Evolutionary conservation across 768 basidiomycete genomes (phyloP), one percentile per base, ranked within the genome.

Genomic region (Mycena filopes): DNA sequence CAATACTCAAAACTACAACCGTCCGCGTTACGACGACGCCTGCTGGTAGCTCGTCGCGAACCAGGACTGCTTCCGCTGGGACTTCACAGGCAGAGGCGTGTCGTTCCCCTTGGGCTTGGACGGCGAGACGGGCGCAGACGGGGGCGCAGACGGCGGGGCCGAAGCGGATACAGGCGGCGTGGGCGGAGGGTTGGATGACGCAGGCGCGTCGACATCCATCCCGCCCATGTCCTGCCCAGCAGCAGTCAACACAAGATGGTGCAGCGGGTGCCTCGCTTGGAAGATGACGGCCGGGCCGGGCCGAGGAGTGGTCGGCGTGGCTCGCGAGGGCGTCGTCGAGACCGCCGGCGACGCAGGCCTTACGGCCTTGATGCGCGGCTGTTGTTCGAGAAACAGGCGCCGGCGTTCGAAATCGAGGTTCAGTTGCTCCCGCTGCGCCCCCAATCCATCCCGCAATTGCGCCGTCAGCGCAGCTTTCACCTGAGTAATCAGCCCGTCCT

Each of bases 331-430:
- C 3, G 55, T 66, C 5, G 55, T 66, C 26, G 68, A 43, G 36
- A 50, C 61, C 16, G 56, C 45, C 5, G 64, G 56, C 8, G 64
- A 65, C 12, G 53, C 51, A n/a, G 68, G 60, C 47, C 63, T 65
- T 13, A n/a, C 28, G 26, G 47, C 63, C 23, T 54, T 69, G 1
- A 50, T 41, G 33, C 62, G 67, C 16, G 61, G 62, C 38, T 69
- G 68, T 18, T 69, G 68, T 48, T 69, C 68, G 26, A 69, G 68
- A 20, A 66, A 63, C 50, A 63, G 57, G 25, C 64, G 59, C 56
- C 68, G 59, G 2, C 68, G 68, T 60, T 69, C 68, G 51, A 69
- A 69, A 47, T 69, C 68, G 18, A 62, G 68, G 48, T 69, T 69
- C 46, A 69, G 53, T 49, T 69, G 68, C 51, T 69, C 68, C 31